A percentile compares a stretch with the other conserved stretches of the same genome.
Conservation (phyloP, 2,329 filamentous ascomycete genomes). For the Neofusicoccum kwambonambiense region DNA sequence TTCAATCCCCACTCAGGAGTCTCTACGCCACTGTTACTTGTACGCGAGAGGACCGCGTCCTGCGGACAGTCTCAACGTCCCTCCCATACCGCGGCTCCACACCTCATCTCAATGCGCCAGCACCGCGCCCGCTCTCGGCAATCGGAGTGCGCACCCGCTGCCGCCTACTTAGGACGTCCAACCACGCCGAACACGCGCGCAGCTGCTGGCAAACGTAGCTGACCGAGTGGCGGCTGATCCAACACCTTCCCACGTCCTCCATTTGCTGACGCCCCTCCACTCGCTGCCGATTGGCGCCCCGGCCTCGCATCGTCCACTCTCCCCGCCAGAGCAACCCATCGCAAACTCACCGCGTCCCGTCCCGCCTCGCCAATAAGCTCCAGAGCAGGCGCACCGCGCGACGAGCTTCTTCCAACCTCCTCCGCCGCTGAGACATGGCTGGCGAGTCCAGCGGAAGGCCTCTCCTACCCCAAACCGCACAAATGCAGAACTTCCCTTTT, state of each 20-base stretch:
- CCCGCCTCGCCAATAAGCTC: slow-evolving; percentile 15
- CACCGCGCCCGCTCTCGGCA: slow-evolving; percentile 17
- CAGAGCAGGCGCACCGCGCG: slow-evolving; percentile 9
- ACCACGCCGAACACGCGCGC: slow-evolving; percentile 3
- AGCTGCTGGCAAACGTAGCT: slow-evolving; percentile 4
- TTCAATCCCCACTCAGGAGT: slow-evolving; percentile 19
- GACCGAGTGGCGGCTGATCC: slow-evolving; percentile 14
- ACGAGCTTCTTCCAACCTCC: slow-evolving; percentile 17
- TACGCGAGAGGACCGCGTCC: slow-evolving; percentile 14
- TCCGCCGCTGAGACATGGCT: slow-evolving; percentile 51
- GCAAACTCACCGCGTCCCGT: slow-evolving; percentile 16
- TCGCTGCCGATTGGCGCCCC: slow-evolving; percentile 15
- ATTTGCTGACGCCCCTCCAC: slow-evolving; percentile 7
- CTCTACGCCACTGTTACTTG: slow-evolving; percentile 17
- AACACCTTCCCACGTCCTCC: not conserved
- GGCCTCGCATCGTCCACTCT: slow-evolving; percentile 1
- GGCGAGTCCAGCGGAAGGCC: slow-evolving; percentile 62
- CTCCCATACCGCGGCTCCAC: slow-evolving; percentile 17
- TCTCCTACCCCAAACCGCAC: slow-evolving; percentile 64
- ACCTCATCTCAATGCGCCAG: slow-evolving; percentile 20
- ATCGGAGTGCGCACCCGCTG: slow-evolving; percentile 18
- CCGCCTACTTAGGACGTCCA: slow-evolving; percentile 18
- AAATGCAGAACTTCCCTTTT: slow-evolving; percentile 76
- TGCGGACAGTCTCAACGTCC: slow-evolving; percentile 10
- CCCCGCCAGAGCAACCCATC: slow-evolving; percentile 15